Percentiles rank a stretch among this genome's conserved stretches.
These are phyloP conservation scores for Auriscalpium orientale DNA, from an alignment of 768 basidiomycete species.

Conservation along the genomic window DNA sequence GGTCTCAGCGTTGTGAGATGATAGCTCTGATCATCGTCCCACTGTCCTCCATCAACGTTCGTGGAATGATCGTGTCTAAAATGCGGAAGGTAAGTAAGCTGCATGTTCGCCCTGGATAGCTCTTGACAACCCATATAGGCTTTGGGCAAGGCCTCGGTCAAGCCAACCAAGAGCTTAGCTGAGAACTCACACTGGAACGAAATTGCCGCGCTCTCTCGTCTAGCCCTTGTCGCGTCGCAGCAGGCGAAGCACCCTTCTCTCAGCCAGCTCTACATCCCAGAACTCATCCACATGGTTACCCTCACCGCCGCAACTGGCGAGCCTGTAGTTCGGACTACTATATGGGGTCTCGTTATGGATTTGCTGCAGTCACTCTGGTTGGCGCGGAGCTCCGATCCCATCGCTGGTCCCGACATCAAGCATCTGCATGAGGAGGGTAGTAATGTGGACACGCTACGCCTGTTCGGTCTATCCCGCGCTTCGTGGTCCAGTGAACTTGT, in stretches of 20 bases:
- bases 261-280: constrained; percentile 75
- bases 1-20: constrained; percentile 65
- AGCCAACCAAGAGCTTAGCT: constrained; percentile 51
- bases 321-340: constrained; percentile 64
- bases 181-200: constrained; percentile 77
- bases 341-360: constrained; percentile 78
- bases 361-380: constrained; percentile 71
- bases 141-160: constrained; percentile 63
- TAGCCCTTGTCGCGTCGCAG: constrained; percentile 67
- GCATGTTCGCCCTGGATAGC: neutral
- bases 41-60: constrained; percentile 67
- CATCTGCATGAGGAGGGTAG: constrained; percentile 55
- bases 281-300: constrained; percentile 72
- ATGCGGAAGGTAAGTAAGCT: constrained; percentile 58
- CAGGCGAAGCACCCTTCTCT: constrained; percentile 54
- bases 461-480: constrained; percentile 67
- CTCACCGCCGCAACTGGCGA: constrained; percentile 74
- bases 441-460: constrained; percentile 45
- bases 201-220: constrained; percentile 69
- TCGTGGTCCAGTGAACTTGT: constrained; percentile 65
- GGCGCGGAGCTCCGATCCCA: constrained; percentile 48
- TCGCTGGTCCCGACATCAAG: constrained; percentile 47
- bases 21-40: constrained; percentile 68
- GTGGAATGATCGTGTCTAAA: constrained; percentile 71
- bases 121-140: constrained; percentile 34